Conservation (phyloP, 2,329 filamentous ascomycete species). For the Ophiostoma sp. region DNA sequence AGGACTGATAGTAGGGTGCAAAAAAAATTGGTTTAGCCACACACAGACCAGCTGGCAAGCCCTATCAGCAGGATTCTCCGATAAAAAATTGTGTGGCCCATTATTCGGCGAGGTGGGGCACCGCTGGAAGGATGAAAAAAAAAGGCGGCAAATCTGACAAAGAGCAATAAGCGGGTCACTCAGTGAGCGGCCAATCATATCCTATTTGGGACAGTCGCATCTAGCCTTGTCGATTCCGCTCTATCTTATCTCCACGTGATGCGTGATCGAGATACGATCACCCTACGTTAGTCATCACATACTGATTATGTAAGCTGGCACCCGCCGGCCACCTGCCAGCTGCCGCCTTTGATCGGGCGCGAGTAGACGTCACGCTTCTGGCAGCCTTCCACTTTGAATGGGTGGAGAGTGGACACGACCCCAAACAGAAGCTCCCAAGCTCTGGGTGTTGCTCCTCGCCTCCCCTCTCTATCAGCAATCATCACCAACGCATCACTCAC, state of each 20-base stretch:
- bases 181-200: slow-evolving; percentile 14
- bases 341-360: neutral
- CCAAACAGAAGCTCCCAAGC: slow-evolving; percentile 20
- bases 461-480: slow-evolving; percentile 14
- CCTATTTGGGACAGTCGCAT: neutral
- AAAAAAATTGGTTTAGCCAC: slow-evolving; percentile 25
- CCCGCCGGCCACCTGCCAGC: slow-evolving; percentile 18
- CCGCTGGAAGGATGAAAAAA: neutral
- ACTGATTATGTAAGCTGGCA: neutral
- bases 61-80: slow-evolving; percentile 23
- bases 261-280: neutral
- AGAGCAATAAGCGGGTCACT: slow-evolving; percentile 19
- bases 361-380: slow-evolving; percentile 25
- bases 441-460: neutral
- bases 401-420: neutral
- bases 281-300: neutral
- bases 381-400: slow-evolving; percentile 23
- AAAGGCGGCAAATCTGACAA: slow-evolving; percentile 21
- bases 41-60: slow-evolving; percentile 19
- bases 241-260: slow-evolving; percentile 15
- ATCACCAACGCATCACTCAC: slow-evolving; percentile 12
- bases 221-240: neutral
- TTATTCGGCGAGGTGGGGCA: slow-evolving; percentile 16
- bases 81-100: slow-evolving; percentile 25
- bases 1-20: slow-evolving; percentile 21